These are phyloP conservation scores for Oidium heveae DNA, from an alignment of 2,329 filamentous ascomycete species.

Conservation along the genomic window DNA sequence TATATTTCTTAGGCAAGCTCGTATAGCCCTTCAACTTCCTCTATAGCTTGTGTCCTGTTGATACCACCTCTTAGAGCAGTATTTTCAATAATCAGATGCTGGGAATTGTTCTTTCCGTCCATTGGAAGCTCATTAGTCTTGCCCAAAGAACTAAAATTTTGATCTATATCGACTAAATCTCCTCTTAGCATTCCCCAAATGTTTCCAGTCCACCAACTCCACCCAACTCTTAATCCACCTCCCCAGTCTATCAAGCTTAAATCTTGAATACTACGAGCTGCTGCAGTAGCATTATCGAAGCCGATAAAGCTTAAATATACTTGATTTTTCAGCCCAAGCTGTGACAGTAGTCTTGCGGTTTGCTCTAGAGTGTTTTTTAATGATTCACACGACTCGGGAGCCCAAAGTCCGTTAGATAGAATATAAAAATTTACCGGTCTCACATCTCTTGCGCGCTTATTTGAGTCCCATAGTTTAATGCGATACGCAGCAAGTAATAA, in stretches of 20 bases:
- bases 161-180: neutral
- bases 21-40: no score
- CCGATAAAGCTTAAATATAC: neutral
- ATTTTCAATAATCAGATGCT: no score
- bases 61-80: no score
- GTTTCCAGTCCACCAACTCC: neutral
- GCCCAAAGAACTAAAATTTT: no score
- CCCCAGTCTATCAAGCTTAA: neutral
- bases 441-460: constrained; percentile 3
- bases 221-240: neutral
- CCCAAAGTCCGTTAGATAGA: constrained; percentile 7
- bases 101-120: no score
- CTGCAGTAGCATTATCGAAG: neutral
- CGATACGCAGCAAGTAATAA: constrained; percentile 6
- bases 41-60: no score
- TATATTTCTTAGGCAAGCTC: no score
- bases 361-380: neutral
- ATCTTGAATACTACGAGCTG: neutral
- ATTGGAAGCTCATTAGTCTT: no score
- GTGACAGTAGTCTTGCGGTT: neutral
- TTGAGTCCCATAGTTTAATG: constrained; percentile 2
- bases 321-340: neutral
- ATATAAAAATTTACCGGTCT: constrained; percentile 9
- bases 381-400: constrained; percentile 12
- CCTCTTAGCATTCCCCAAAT: neutral